Base-by-base conservation (phyloP, 2,329 filamentous ascomycete genomes). In the Exserohilum turcica region DNA sequence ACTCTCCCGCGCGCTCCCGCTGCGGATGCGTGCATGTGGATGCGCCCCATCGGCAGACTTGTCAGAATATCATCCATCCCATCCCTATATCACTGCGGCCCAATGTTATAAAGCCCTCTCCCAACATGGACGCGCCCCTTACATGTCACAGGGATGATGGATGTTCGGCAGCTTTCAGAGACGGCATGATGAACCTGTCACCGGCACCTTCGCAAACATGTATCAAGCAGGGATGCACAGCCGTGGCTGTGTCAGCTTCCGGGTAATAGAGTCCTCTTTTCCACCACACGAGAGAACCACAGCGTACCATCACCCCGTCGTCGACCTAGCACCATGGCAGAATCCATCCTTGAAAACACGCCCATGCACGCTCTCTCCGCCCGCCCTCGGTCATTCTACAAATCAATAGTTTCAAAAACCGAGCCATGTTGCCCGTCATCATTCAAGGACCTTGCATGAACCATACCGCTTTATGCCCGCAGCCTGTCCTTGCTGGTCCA, bases 391-490 rank as follows among this genome's bases (percentile, higher is more conserved):
- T 24, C 35, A 44, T 48, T 28, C 37, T 21, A 45, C 15, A 38
- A 37, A 31, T 46, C 40, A 16, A 37, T 28, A 36, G 46, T 54
- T 50, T 50, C 51, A 42, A 36, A 36, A 33, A 42, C 16, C 29
- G 13, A 27, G 47, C 32, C 37, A 21, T 24, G 19, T n/a, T 8
- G 33, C 18, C 24, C 24, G 10, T 19, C 21, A 35, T 21, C 35
- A 37, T 39, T 6, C 29, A 46, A 44, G 48, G 46, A 40, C 32
- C 16, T 37, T 21, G 46, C 49, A 48, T 57, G 43, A 53, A 48
- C 33, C 16, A 27, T 28, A 24, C 16, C 21, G 21, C 44, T 52
- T 56, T 37, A 45, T 59, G 49, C 43, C n/a, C 18, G n/a, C 13
- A 28, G 12, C 27, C n/a, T 37, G 29, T 7, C 48, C 43, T 16